Evolutionary conservation across 2,329 filamentous ascomycete species (phyloP).

Genomic region (Aspergillus oerlinghausenensis): DNA sequence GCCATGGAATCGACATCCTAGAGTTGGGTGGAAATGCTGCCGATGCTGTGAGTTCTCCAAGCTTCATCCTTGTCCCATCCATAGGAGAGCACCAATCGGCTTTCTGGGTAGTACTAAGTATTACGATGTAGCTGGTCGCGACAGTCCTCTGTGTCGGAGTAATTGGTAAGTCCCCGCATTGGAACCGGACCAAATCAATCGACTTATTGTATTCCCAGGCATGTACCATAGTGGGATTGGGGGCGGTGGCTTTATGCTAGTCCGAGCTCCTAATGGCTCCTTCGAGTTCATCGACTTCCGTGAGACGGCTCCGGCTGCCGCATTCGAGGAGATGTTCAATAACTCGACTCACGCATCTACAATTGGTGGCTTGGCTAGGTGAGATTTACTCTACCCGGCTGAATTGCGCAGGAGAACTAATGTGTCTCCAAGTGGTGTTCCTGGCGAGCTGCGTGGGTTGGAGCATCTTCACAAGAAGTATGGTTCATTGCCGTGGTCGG

Average conservation of each 20-base stretch:
- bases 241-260: slow-evolving; percentile 85
- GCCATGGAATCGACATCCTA: slow-evolving; percentile 62
- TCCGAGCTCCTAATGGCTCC: slow-evolving; percentile 65
- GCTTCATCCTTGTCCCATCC: background rate
- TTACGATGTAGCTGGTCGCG: slow-evolving; percentile 53
- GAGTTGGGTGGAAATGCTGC: slow-evolving; percentile 65
- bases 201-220: slow-evolving; percentile 29
- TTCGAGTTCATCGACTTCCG: slow-evolving; percentile 89
- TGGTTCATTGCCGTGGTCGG: slow-evolving; percentile 62
- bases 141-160: slow-evolving; percentile 73
- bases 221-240: slow-evolving; percentile 80
- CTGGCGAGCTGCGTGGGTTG: slow-evolving; percentile 65
- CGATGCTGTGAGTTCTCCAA: slow-evolving; percentile 54
- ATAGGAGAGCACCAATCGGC: background rate
- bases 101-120: background rate
- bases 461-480: slow-evolving; percentile 67
- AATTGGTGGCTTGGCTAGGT: slow-evolving; percentile 65
- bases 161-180: slow-evolving; percentile 44
- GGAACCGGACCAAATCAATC: background rate
- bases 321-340: slow-evolving; percentile 78
- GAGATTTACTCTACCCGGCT: slow-evolving; percentile 6
- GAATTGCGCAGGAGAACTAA: background rate
- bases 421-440: slow-evolving; percentile 44
- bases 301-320: slow-evolving; percentile 78
- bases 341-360: slow-evolving; percentile 65